A percentile compares a stretch with the other conserved stretches of the same genome.
Conservation (phyloP, 331 rosid species). For the Rosa hybrid region DNA sequence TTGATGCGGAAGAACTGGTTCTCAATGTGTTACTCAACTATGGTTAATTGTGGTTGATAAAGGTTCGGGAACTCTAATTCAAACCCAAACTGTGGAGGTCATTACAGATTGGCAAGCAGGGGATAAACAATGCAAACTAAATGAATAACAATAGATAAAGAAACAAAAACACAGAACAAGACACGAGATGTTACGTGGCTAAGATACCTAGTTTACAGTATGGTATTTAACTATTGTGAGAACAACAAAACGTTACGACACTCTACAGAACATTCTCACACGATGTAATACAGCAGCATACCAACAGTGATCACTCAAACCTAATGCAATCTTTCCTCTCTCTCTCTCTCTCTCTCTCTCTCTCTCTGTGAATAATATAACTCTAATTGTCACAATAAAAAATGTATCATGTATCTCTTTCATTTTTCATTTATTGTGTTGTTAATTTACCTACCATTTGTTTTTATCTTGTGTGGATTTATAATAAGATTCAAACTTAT, state of each 20-base stretch:
- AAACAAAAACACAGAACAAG: neutral
- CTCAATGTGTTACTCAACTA: neutral
- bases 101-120: too few species aligned
- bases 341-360: neutral
- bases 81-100: neutral
- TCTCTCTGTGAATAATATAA: neutral
- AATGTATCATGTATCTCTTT: neutral
- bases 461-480: neutral
- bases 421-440: neutral
- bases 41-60: neutral
- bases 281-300: too few species aligned
- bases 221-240: neutral
- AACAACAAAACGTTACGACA: neutral
- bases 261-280: neutral
- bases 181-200: constrained; percentile 1
- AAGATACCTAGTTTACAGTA: neutral
- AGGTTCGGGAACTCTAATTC: neutral
- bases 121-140: neutral
- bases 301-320: neutral
- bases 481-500: neutral
- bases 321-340: neutral
- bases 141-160: neutral
- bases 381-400: neutral
- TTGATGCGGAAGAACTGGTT: neutral
- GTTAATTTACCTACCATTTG: neutral